Conservation (phyloP, 352 stramenopile genomes). For the Pilasporangium apinafurcum region DNA sequence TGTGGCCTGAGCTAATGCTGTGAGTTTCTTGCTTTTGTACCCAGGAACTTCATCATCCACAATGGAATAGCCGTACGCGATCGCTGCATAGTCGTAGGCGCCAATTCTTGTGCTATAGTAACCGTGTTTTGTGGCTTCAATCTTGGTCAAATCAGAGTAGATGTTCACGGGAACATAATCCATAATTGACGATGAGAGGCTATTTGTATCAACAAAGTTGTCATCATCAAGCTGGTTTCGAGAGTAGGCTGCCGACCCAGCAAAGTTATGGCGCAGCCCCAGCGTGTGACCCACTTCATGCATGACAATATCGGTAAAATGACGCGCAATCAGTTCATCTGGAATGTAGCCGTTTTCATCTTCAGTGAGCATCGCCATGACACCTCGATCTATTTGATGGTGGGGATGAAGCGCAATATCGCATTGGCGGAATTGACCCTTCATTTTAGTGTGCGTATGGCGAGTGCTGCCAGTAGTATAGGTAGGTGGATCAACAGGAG, state of each 20-base stretch:
- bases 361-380: slow-evolving; percentile 25
- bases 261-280: slow-evolving; percentile 85
- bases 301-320: slow-evolving; percentile 79
- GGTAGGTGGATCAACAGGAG: slow-evolving; percentile 21
- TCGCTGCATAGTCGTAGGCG: slow-evolving; percentile 73
- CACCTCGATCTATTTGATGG: slow-evolving; percentile 30
- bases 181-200: slow-evolving; percentile 73
- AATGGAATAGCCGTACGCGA: slow-evolving; percentile 78
- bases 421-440: slow-evolving; percentile 23
- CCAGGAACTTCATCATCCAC: slow-evolving; percentile 38
- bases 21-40: slow-evolving; percentile 29
- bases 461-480: not conserved
- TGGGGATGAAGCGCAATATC: slow-evolving; percentile 27
- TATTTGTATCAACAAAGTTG: slow-evolving; percentile 36
- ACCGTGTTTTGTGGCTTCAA: slow-evolving; percentile 22
- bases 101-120: slow-evolving; percentile 75
- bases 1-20: slow-evolving; percentile 24
- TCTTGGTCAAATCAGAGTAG: slow-evolving; percentile 53
- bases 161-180: slow-evolving; percentile 85
- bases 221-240: slow-evolving; percentile 48
- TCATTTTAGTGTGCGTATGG: not conserved
- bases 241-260: slow-evolving; percentile 41
- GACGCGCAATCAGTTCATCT: slow-evolving; percentile 47
- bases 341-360: slow-evolving; percentile 25
- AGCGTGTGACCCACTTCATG: slow-evolving; percentile 88